These are phyloP conservation scores for Sapria himalayana DNA, from an alignment of 345 rosid genomes.

Conservation along the genomic window DNA sequence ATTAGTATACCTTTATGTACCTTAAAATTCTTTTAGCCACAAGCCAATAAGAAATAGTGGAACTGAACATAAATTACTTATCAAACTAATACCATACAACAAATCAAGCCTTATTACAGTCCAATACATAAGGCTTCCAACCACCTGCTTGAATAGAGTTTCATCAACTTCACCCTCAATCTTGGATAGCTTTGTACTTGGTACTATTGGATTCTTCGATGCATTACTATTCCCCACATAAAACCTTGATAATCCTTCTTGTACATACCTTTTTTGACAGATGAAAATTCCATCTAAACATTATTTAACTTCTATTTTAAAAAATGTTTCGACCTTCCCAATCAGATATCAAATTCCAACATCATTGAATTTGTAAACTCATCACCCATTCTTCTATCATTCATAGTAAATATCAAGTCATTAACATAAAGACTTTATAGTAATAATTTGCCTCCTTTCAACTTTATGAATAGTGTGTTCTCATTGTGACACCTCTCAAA, in stretches of 20 bases:
- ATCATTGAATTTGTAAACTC: not conserved
- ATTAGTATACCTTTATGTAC: not conserved
- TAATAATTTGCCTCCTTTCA: no score
- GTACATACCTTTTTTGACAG: not conserved
- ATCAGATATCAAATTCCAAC: not conserved
- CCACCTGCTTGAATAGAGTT: not conserved
- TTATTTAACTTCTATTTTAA: not conserved
- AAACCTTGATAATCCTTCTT: not conserved
- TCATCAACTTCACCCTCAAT: not conserved
- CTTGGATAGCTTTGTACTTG: not conserved
- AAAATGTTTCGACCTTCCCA: not conserved
- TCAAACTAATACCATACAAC: not conserved
- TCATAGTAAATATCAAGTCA: not conserved
- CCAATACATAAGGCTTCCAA: not conserved
- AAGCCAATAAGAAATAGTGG: not conserved
- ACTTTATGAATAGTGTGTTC: no score
- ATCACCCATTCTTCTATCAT: not conserved
- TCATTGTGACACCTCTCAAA: no score
- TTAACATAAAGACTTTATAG: no score
- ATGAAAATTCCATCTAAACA: no score
- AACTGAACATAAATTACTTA: not conserved
- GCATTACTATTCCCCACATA: not conserved
- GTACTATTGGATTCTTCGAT: not conserved
- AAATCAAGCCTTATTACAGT: not conserved
- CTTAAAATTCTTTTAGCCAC: not conserved